Evolutionary conservation across 352 stramenopile genomes (phyloP), one percentile per base, ranked within the genome.

Genomic region (Globisporangium abappressorium): DNA sequence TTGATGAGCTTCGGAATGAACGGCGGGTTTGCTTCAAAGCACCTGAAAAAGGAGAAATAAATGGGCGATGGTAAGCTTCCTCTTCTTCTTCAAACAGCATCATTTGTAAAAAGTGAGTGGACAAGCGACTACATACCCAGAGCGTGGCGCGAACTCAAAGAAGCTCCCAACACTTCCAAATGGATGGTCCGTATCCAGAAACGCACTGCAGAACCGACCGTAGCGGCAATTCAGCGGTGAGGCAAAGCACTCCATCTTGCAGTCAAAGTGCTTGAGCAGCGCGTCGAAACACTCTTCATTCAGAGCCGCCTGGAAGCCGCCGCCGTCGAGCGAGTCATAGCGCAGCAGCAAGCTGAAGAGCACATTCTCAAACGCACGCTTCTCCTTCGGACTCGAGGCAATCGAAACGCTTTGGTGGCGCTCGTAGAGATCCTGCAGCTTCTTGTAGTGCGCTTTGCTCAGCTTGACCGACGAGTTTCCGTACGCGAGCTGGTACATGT

Each of bases 141-240:
- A 82, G 49, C 78, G 84, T n/a, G 93, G 93, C 53, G 82, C 74
- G 43, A 97, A 95, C 66, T 97, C 85, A 70, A 99, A 99, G 71
- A 98, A 99, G 70, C 82, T 98, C 49, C 94, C 95, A 38, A 92
- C 73, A 65, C 89, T 97, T 54, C 94, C 93, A 76, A 99, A 99
- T 30, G 74, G 68, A 28, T 72, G 63, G 70, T 98, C 93, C 12
- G 88, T 93, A 72, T 98, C 93, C 14, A 86, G 65, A 68, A 97
- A 97, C 5, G 91, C 91, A 46, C 84, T 97, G 77, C 93, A 97
- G 70, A 97, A 97, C 57, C 82, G 89, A 14, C 73, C 81, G 79
- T 97, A 98, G 36, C 89, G 89, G 49, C 80, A 96, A 82, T 99
- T 99, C 53, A 99, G 80, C n/a, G 94, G 94, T 60, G 91, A 97